Evolutionary conservation across 768 basidiomycete genomes (phyloP).

Genomic region (Suillus subaureus): DNA sequence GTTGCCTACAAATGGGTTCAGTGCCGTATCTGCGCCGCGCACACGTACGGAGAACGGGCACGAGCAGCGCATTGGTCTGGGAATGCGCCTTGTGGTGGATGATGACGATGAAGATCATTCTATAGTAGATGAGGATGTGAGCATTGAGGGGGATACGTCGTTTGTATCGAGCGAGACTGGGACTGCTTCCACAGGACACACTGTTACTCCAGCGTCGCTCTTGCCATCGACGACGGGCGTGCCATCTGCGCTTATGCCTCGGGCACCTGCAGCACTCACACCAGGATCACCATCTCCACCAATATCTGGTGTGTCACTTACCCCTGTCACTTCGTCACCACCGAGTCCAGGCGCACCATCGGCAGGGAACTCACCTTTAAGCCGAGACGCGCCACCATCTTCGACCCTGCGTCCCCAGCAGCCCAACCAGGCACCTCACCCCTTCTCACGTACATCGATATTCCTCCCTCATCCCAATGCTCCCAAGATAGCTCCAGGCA

Average conservation of each 20-base stretch:
- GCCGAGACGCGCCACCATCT: slow-evolving; percentile 4
- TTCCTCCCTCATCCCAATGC: slow-evolving; percentile 60
- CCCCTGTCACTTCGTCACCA: slow-evolving; percentile 13
- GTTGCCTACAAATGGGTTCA: slow-evolving; percentile 18
- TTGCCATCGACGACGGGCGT: slow-evolving; percentile 16
- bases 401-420: slow-evolving; percentile 32
- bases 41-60: slow-evolving; percentile 19
- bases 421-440: slow-evolving; percentile 21
- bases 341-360: slow-evolving; percentile 5
- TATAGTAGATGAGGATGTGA: slow-evolving; percentile 2
- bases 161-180: slow-evolving; percentile 2
- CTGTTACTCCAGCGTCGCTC: slow-evolving; percentile 15
- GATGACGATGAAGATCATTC: slow-evolving; percentile 16
- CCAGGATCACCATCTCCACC: slow-evolving; percentile 15
- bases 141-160: slow-evolving; percentile 6
- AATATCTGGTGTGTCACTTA: slow-evolving; percentile 19
- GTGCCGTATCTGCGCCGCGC: slow-evolving; percentile 21
- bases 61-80: slow-evolving; percentile 5
- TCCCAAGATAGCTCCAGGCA: slow-evolving; percentile 40
- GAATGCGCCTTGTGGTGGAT: slow-evolving; percentile 20
- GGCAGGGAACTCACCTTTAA: neutral
- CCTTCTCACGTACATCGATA: slow-evolving; percentile 40
- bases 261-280: slow-evolving; percentile 12
- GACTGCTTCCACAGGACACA: slow-evolving; percentile 5
- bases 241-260: slow-evolving; percentile 7